phyloP scores from a whole-genome alignment of 345 rosid genomes.

The Eucalyptus cladocalyx region DNA sequence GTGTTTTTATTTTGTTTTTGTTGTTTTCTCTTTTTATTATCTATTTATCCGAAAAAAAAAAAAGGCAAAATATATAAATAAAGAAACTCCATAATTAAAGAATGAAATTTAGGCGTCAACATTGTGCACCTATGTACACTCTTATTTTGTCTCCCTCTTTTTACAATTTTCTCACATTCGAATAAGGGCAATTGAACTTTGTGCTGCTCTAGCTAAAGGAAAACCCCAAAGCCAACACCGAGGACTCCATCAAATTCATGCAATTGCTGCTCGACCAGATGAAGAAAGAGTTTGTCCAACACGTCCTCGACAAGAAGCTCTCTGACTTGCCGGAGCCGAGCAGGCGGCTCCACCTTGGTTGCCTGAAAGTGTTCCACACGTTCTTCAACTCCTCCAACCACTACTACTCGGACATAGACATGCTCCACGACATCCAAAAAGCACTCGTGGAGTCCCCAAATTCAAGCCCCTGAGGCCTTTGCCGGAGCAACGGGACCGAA shows the following conservation, averaged over 20 bases:
- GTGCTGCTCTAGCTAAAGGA: constrained; percentile 24
- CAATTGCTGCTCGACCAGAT: constrained; percentile 8
- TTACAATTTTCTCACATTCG: background rate
- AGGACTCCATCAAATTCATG: constrained; percentile 21
- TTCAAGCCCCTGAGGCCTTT: background rate
- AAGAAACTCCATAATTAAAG: too few relatives aligned
- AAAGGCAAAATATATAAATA: too few relatives aligned
- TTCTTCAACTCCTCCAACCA: constrained; percentile 34
- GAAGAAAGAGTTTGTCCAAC: constrained; percentile 24
- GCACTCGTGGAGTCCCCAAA: constrained; percentile 20
- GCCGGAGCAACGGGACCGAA: background rate
- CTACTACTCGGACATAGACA: constrained; percentile 17
- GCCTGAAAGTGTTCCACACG: constrained; percentile 29
- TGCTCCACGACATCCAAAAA: constrained; percentile 36
- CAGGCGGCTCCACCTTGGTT: constrained; percentile 29
- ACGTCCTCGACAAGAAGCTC: constrained; percentile 13
- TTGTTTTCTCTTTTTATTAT: too few relatives aligned
- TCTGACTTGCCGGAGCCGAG: constrained; percentile 16
- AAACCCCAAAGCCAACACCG: constrained; percentile 11
- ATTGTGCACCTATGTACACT: background rate
- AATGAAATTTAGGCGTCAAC: too few relatives aligned
- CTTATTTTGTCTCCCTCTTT: background rate
- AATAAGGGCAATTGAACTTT: constrained; percentile 39
- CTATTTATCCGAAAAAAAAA: too few relatives aligned
- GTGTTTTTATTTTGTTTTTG: too few relatives aligned